phyloP scores from a whole-genome alignment of 805 yeast species.

The Candida silvicultrix region DNA sequence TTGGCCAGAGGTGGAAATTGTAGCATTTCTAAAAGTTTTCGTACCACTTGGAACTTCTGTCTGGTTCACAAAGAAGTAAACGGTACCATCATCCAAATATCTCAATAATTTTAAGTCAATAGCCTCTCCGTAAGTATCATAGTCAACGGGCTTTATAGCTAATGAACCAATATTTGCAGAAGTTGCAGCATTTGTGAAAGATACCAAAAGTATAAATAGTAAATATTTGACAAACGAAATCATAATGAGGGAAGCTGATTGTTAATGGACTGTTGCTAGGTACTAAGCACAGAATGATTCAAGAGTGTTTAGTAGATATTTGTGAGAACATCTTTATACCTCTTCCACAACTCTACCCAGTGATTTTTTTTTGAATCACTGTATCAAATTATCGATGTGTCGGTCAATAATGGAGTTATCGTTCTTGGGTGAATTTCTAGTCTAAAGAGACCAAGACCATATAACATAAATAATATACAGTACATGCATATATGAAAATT shows the following conservation, averaged over 20 bases:
- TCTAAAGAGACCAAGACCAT: background rate
- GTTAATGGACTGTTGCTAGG: too few species aligned
- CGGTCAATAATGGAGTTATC: constrained; percentile 1
- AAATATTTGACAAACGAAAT: background rate
- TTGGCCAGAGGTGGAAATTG: constrained; percentile 8
- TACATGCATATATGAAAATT: too few species aligned
- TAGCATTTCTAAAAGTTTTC: constrained; percentile 6
- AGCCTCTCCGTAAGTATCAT: constrained; percentile 8
- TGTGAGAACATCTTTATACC: too few species aligned
- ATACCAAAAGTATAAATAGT: background rate
- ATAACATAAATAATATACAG: too few species aligned
- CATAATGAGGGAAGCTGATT: too few species aligned
- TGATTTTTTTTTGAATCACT: background rate
- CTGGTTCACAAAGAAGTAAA: constrained; percentile 10
- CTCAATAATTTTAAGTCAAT: constrained; percentile 14
- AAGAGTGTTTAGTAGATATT: too few species aligned
- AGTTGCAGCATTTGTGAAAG: background rate
- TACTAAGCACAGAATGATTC: too few species aligned
- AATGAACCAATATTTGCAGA: constrained; percentile 10
- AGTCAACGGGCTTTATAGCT: constrained; percentile 14
- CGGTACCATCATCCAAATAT: constrained; percentile 8
- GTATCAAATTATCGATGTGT: too few species aligned
- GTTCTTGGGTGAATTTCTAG: background rate
- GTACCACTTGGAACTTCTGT: constrained; percentile 2
- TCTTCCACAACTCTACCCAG: background rate